Evolutionary conservation across 2,329 filamentous ascomycete species (phyloP), one percentile per base, ranked within the genome.

Genomic region (Nemania diffusa): DNA sequence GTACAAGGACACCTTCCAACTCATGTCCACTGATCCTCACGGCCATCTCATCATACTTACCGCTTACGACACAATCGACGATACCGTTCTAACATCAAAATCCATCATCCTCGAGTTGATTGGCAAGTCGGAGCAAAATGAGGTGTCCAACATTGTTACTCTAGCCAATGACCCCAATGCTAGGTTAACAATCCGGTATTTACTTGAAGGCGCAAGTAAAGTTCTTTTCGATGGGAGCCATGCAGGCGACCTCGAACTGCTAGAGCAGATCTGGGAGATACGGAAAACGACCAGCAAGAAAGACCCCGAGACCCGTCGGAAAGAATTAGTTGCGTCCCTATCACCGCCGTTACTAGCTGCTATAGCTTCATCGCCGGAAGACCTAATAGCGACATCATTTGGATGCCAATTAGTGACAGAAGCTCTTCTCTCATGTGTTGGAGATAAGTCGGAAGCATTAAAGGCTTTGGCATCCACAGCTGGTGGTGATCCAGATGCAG

Each of bases 271-370:
- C 26, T 91, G 92, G 75, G 87, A 89, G 62, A 91, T 97, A 70
- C 90, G 96, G 61, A 88, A 90, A 73, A 90, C 87, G 15, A 98
- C 94, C 1, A 97, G 93, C 71, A 99, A 98, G 83, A 99, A 99
- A 81, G 93, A 97, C 64, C 85, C 93, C 0, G 90, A 91, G 61
- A 81, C 87, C 24, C 88, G 96, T 66, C 89, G 92, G 65, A 85
- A 88, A 73, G 96, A 97, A 78, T 84, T 99, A 48, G 83, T 93
- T 24, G 88, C 89, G 66, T 86, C 89, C 11, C 82, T 97, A 29
- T 94, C 93, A 1, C 89, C 92, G 1, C 87, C 90, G 32, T 83
- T 98, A 2, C 84, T 99, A 32, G 86, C 89, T 50, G 88, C 92
- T 44, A 91, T 98, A 66, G 85, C 88, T 1, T 83, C 88, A 1